Evolutionary conservation across 2,329 filamentous ascomycete genomes (phyloP).

Genomic region (Amauroascus verrucosus): DNA sequence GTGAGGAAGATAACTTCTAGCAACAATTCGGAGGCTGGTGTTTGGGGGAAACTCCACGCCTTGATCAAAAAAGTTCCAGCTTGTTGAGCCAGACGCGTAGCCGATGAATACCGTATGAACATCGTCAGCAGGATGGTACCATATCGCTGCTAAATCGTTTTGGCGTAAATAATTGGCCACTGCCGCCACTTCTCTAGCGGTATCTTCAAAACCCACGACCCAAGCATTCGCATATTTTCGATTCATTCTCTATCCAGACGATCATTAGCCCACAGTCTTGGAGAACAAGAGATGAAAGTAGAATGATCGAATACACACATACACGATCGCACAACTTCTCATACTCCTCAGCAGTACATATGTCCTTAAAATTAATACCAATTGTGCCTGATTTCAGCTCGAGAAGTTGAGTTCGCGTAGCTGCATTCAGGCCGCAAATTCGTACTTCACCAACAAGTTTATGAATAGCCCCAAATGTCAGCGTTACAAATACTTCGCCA

Average conservation of each 20-base stretch:
- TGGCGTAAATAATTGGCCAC: constrained; percentile 23
- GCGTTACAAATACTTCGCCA: constrained; percentile 22
- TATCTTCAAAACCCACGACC: constrained; percentile 29
- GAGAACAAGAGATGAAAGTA: neutral
- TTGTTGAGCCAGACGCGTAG: constrained; percentile 22
- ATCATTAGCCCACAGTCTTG: constrained; percentile 5
- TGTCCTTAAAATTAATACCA: constrained; percentile 27
- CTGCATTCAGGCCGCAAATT: constrained; percentile 21
- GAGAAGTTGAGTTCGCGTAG: constrained; percentile 17
- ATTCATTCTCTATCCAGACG: constrained; percentile 10
- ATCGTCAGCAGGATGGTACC: constrained; percentile 15
- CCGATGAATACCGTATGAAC: constrained; percentile 21
- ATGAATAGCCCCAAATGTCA: constrained; percentile 26
- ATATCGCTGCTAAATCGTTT: constrained; percentile 25
- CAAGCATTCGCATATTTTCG: constrained; percentile 23
- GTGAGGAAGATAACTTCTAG: constrained; percentile 17
- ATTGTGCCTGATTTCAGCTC: constrained; percentile 17
- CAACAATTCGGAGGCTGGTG: constrained; percentile 14
- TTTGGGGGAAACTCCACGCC: neutral
- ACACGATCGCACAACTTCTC: constrained; percentile 22
- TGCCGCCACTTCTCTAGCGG: constrained; percentile 20
- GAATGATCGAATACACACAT: constrained; percentile 11
- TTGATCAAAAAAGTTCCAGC: constrained; percentile 22
- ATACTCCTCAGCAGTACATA: constrained; percentile 25
- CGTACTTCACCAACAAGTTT: constrained; percentile 24